Percentiles rank a stretch among this genome's conserved stretches.
phyloP scores from a whole-genome alignment of 257 asterid species.

The Schizonepeta tenuifolia region DNA sequence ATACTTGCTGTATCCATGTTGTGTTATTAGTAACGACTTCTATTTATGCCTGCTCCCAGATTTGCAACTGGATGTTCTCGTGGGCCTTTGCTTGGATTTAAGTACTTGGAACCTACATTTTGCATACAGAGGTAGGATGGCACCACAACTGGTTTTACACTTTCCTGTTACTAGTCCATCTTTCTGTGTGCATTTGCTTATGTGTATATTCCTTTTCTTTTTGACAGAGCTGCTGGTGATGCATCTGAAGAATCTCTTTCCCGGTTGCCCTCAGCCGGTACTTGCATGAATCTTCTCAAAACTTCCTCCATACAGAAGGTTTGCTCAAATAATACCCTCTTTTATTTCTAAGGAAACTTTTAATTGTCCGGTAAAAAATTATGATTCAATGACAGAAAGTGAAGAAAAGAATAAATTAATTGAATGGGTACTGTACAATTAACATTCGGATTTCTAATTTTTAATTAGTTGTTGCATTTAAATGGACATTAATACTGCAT shows the following conservation, averaged over 20 bases:
- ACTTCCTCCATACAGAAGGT: slow-evolving; percentile 98
- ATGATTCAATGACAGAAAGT: no score
- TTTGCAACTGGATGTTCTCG: slow-evolving; percentile 98
- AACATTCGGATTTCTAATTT: not conserved
- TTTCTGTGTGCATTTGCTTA: slow-evolving; percentile 16
- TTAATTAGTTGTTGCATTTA: not conserved
- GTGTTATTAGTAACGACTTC: slow-evolving; percentile 17
- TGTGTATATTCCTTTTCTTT: slow-evolving; percentile 5
- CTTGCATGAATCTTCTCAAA: slow-evolving; percentile 99
- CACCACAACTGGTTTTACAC: not conserved
- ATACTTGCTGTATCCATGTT: slow-evolving; percentile 21
- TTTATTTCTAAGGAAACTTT: no score
- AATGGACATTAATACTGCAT: not conserved
- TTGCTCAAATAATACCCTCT: not conserved
- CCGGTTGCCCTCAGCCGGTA: slow-evolving; percentile 94
- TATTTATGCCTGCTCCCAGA: slow-evolving; percentile 45
- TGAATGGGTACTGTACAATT: not conserved
- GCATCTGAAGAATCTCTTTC: slow-evolving; percentile 87
- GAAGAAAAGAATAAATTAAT: no score
- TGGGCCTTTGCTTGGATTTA: slow-evolving; percentile 96
- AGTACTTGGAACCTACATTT: slow-evolving; percentile 87
- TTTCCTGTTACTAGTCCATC: not conserved
- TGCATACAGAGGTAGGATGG: slow-evolving; percentile 83
- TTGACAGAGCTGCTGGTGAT: slow-evolving; percentile 82
- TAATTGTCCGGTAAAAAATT: no score